phyloP scores from a whole-genome alignment of 495 filamentous ascomycete species.

The Parmelia sp. region DNA sequence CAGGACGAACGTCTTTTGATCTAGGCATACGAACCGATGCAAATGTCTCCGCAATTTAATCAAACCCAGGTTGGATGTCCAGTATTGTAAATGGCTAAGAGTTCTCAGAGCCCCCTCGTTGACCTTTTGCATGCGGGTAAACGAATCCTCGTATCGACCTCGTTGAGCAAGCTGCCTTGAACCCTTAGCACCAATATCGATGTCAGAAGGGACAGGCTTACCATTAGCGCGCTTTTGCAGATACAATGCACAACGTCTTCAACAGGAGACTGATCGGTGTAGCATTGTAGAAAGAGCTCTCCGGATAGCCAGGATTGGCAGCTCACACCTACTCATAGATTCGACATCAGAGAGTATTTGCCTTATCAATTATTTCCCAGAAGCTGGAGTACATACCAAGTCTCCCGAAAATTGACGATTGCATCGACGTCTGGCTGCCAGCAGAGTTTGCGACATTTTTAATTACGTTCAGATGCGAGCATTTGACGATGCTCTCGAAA shows the following conservation, averaged over 20 bases:
- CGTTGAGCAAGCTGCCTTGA: conserved; percentile 45
- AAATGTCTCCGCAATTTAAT: conserved; percentile 65
- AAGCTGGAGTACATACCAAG: conserved; percentile 52
- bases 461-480: conserved; percentile 73
- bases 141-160: conserved; percentile 67
- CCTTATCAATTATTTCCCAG: background rate
- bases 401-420: conserved; percentile 66
- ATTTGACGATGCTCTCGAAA: conserved; percentile 71
- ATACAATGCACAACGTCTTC: conserved; percentile 69
- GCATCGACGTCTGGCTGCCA: conserved; percentile 65
- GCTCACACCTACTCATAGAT: conserved; percentile 39
- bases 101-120: conserved; percentile 61
- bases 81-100: conserved; percentile 72
- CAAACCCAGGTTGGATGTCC: conserved; percentile 65
- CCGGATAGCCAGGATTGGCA: conserved; percentile 61
- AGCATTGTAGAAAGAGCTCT: conserved; percentile 72
- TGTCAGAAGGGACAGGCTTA: conserved; percentile 30
- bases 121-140: conserved; percentile 60
- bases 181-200: conserved; percentile 20
- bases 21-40: conserved; percentile 43
- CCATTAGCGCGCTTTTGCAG: conserved; percentile 52
- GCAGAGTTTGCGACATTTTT: conserved; percentile 66
- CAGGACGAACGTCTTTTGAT: background rate
- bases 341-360: conserved; percentile 24
- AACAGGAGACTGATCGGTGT: conserved; percentile 55